phyloP scores from a whole-genome alignment of 495 filamentous ascomycete genomes.

The Aspergillus coremiiformis region DNA sequence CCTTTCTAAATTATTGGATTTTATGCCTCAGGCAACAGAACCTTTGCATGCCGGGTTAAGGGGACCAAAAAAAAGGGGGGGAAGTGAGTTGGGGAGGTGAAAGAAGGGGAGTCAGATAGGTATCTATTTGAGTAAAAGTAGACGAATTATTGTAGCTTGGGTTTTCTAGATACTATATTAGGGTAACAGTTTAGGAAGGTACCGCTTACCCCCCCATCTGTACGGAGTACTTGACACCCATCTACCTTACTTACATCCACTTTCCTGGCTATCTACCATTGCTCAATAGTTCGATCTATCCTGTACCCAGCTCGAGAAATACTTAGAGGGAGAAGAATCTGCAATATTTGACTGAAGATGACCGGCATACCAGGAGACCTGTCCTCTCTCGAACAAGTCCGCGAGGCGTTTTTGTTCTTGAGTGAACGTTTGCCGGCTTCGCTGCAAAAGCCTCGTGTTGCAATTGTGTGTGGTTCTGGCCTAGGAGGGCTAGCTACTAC shows the following conservation, averaged over 20 bases:
- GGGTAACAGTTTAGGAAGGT: too few species aligned
- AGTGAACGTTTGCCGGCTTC: slow-evolving; percentile 32
- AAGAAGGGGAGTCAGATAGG: too few species aligned
- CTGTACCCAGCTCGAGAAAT: background rate
- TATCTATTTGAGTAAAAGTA: too few species aligned
- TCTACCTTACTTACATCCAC: background rate
- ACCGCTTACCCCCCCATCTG: too few species aligned
- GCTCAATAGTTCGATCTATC: too few species aligned
- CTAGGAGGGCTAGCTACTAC: slow-evolving; percentile 58
- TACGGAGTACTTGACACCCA: background rate
- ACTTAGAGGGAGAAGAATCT: background rate
- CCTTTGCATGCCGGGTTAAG: too few species aligned
- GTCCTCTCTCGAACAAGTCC: slow-evolving; percentile 28
- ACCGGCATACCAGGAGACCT: slow-evolving; percentile 6
- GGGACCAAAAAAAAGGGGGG: background rate
- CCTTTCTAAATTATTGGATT: background rate
- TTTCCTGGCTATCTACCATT: too few species aligned
- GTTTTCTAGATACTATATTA: too few species aligned
- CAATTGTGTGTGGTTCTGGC: slow-evolving; percentile 69
- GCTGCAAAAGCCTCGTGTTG: slow-evolving; percentile 50
- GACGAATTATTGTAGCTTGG: too few species aligned
- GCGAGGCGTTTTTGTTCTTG: slow-evolving; percentile 35
- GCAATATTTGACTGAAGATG: slow-evolving; percentile 1
- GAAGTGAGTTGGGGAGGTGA: background rate
- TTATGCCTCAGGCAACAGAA: background rate